These are phyloP conservation scores for Rhinocladiella mackenziei DNA, from an alignment of 2,329 filamentous ascomycete species.

Conservation along the genomic window DNA sequence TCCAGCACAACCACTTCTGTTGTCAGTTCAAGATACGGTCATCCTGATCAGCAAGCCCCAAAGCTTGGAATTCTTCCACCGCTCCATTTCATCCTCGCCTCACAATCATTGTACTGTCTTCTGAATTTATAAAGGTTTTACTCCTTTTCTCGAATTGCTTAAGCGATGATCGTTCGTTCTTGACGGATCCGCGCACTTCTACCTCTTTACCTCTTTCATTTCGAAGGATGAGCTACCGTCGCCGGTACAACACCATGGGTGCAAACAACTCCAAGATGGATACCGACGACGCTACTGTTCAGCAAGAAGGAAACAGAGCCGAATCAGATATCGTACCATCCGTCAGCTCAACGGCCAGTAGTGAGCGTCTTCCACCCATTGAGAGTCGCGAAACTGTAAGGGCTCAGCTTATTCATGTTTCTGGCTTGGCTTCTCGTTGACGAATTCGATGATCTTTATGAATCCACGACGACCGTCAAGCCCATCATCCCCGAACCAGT, in stretches of 20 bases:
- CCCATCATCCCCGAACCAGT: neutral
- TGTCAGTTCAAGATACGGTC: no score
- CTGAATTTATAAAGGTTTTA: no score
- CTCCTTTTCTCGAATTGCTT: no score
- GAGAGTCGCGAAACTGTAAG: slow-evolving; percentile 16
- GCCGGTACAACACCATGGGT: slow-evolving; percentile 12
- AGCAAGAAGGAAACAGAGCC: neutral
- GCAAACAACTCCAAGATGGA: slow-evolving; percentile 15
- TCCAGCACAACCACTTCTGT: no score
- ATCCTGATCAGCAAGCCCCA: no score
- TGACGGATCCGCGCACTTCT: neutral
- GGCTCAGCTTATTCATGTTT: slow-evolving; percentile 5
- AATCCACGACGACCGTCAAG: slow-evolving; percentile 6
- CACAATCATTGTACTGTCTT: no score
- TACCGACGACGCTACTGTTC: neutral
- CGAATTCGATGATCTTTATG: slow-evolving; percentile 10
- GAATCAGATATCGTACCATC: neutral
- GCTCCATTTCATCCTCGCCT: no score
- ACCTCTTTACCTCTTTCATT: neutral
- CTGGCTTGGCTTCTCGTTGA: slow-evolving; percentile 11
- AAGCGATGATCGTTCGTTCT: neutral
- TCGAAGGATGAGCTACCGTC: neutral
- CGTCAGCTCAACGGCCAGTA: neutral
- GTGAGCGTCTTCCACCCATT: slow-evolving; percentile 13
- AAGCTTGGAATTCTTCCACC: no score